These are phyloP conservation scores for Carpinus fangiana DNA, from an alignment of 306 rosid species.

Conservation along the genomic window DNA sequence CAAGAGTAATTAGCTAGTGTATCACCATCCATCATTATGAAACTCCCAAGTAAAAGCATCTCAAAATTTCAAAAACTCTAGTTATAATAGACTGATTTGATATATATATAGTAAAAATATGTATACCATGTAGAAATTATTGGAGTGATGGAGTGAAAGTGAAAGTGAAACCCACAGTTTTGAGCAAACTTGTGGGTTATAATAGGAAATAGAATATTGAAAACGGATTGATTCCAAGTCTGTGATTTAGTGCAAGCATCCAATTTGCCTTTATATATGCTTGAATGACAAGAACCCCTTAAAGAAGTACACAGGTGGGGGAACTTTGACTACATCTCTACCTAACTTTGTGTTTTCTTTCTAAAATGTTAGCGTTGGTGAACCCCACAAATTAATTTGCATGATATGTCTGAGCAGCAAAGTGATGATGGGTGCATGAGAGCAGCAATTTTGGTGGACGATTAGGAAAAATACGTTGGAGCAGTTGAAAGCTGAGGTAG, in stretches of 20 bases:
- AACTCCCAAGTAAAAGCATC: too few species aligned
- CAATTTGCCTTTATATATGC: background rate
- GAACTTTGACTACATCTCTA: background rate
- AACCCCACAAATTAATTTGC: background rate
- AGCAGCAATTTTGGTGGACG: constrained; percentile 16
- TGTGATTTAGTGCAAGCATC: background rate
- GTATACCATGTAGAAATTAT: too few species aligned
- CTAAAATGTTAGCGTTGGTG: background rate
- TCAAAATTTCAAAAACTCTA: too few species aligned
- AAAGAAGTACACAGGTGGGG: background rate
- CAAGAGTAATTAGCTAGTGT: too few species aligned
- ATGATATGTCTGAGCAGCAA: background rate
- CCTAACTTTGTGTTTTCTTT: background rate
- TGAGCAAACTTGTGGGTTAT: too few species aligned
- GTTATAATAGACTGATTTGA: too few species aligned
- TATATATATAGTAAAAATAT: too few species aligned
- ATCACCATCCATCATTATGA: too few species aligned
- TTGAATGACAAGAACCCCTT: background rate
- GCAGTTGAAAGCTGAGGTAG: constrained; percentile 45
- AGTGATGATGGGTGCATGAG: constrained; percentile 26
- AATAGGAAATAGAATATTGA: too few species aligned
- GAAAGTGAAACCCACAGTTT: too few species aligned
- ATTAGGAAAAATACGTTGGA: constrained; percentile 31
- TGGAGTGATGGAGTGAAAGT: too few species aligned
- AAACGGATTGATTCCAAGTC: background rate